Evolutionary conservation across 257 asterid genomes (phyloP), one percentile per base, ranked within the genome.

Genomic region (Ophiorrhiza pumila): DNA sequence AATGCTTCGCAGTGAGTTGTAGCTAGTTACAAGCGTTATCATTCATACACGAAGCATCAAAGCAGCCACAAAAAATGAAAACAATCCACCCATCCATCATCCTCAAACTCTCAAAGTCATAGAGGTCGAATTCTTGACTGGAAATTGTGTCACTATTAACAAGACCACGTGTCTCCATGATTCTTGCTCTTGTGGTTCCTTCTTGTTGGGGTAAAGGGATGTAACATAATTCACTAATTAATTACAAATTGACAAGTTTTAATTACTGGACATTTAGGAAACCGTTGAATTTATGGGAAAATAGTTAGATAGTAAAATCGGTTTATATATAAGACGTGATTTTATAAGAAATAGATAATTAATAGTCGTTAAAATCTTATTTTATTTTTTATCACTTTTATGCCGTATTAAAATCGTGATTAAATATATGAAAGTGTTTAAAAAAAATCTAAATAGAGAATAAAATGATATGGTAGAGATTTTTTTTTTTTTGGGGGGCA

Each of bases 1-100:
- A 32, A 75, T 80, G 82, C 78, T 45, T 47, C 68, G 37, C 22
- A 29, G 72, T 76, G 25, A 80, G 62, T 68, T 77, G 80, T 39
- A 65, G 22, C 35, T 64, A 25, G 25, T 25, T 69, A 34, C 39
- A 46, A 64, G 12, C 22, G 39, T 60, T 6, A 32, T 5, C 22
- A 31, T 29, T 25, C 39, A 22, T 1, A 47, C 22, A 35, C 6
- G 11, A 23, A 43, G 12, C 25, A 72, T 46, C 39, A 32, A 72
- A 52, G 14, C 10, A 15, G 68, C 74, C 74, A 58, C 61, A 67
- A 39, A 58, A 75, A 75, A 14, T 42, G 14, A 45, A 17, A 59
- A 74, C n/a, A 39, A 35, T 5, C 14, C 37, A 53, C 53, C 66
- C 55, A 55, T 27, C 66, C 64, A 53, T 31, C 50, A 27, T 4